phyloP scores from a whole-genome alignment of 148 eudicot genomes.

The Nyssa sinensis region DNA sequence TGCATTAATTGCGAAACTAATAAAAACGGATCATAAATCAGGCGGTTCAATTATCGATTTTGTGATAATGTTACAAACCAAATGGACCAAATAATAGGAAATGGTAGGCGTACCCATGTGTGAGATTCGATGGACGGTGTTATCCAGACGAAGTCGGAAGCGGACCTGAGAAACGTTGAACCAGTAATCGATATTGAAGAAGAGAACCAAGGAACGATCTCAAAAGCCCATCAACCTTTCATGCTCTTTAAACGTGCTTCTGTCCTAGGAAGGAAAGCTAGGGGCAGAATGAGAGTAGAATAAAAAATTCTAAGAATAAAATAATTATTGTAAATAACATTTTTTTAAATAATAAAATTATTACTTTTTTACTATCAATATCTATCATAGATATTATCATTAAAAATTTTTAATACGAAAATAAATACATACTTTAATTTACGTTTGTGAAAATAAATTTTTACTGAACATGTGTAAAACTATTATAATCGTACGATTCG shows the following conservation, averaged over 20 bases:
- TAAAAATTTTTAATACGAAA: too few species aligned
- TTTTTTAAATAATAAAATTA: too few species aligned
- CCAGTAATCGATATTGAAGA: slow-evolving; percentile 1
- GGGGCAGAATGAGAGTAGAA: neutral
- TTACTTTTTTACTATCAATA: too few species aligned
- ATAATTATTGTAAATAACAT: too few species aligned
- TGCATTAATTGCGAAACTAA: neutral
- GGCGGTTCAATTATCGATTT: neutral
- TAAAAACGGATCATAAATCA: neutral
- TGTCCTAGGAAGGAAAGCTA: slow-evolving; percentile 1
- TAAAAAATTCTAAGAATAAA: too few species aligned
- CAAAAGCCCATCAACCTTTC: neutral
- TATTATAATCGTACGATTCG: too few species aligned
- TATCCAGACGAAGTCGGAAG: neutral
- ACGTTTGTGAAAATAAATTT: too few species aligned
- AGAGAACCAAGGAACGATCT: neutral
- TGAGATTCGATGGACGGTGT: neutral
- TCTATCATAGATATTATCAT: too few species aligned
- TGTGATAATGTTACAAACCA: neutral
- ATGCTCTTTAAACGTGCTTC: slow-evolving; percentile 18
- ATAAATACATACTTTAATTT: too few species aligned
- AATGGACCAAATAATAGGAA: neutral
- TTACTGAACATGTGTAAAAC: too few species aligned
- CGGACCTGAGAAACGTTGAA: neutral
- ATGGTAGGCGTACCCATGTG: slow-evolving; percentile 10